These are phyloP conservation scores for Debaryomyces hansenii DNA, from an alignment of 805 yeast species.

Conservation along the genomic window DNA sequence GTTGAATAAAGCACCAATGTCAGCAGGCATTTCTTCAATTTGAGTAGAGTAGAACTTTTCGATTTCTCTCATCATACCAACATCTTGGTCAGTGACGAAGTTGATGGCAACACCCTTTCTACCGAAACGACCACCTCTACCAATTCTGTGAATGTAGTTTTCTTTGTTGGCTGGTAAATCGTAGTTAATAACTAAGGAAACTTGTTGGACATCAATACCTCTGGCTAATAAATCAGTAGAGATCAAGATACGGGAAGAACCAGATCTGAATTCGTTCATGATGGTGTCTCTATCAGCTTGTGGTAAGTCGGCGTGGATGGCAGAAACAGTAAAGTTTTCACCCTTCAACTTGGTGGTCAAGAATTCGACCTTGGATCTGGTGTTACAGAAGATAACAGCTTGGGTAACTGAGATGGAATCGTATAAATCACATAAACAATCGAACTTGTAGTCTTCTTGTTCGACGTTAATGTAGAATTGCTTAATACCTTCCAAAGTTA, in stretches of 20 bases:
- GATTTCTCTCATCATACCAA: constrained; percentile 72
- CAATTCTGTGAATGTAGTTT: constrained; percentile 96
- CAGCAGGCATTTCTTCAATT: constrained; percentile 91
- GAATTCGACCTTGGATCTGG: constrained; percentile 91
- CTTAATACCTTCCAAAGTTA: constrained; percentile 92
- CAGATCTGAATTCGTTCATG: constrained; percentile 95
- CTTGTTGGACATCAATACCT: constrained; percentile 98
- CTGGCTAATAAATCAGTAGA: constrained; percentile 96
- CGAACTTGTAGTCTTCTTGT: constrained; percentile 92
- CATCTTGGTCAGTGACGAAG: constrained; percentile 82
- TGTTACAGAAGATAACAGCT: constrained; percentile 97
- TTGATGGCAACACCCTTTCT: constrained; percentile 98
- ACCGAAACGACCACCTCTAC: constrained; percentile 98
- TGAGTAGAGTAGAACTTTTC: constrained; percentile 88
- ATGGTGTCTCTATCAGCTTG: constrained; percentile 91
- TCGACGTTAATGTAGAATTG: constrained; percentile 91
- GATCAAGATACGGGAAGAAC: constrained; percentile 88
- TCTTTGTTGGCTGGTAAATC: constrained; percentile 89
- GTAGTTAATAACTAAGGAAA: constrained; percentile 90
- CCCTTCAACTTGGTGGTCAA: constrained; percentile 71
- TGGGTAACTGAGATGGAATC: constrained; percentile 95
- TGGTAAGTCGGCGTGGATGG: constrained; percentile 95
- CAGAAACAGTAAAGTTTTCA: constrained; percentile 85
- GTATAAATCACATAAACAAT: constrained; percentile 90
- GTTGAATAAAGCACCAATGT: constrained; percentile 52